Evolutionary conservation across 2,329 filamentous ascomycete species (phyloP).

Genomic region (Capronia coronata): DNA sequence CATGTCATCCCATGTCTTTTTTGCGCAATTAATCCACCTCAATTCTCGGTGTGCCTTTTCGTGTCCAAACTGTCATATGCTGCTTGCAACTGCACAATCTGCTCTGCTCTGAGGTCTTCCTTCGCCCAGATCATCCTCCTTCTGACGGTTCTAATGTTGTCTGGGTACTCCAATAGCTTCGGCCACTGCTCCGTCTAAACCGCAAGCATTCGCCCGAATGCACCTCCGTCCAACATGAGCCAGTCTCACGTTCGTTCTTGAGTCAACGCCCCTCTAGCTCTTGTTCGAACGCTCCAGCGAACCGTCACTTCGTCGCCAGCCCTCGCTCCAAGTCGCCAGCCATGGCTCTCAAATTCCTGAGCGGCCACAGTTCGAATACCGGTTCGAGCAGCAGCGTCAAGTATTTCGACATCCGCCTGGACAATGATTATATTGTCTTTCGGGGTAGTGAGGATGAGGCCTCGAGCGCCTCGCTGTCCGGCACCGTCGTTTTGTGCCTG

Average conservation of each 20-base stretch:
- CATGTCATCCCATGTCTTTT: constrained; percentile 11
- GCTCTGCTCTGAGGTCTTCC: background rate
- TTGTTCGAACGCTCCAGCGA: constrained; percentile 12
- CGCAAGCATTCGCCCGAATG: constrained; percentile 25
- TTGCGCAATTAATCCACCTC: constrained; percentile 10
- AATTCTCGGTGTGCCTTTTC: constrained; percentile 6
- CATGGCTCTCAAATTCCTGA: constrained; percentile 45
- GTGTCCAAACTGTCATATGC: constrained; percentile 7
- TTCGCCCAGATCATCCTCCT: constrained; percentile 2
- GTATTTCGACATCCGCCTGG: constrained; percentile 54
- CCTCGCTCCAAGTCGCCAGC: constrained; percentile 17
- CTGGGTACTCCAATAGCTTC: constrained; percentile 7
- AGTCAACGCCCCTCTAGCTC: constrained; percentile 15
- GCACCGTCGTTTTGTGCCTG: constrained; percentile 66
- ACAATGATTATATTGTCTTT: constrained; percentile 73
- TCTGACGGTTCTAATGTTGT: constrained; percentile 16
- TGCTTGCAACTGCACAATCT: background rate
- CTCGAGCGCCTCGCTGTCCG: constrained; percentile 66
- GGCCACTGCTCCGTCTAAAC: constrained; percentile 16
- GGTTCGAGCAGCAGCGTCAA: constrained; percentile 39
- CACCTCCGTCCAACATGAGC: constrained; percentile 21
- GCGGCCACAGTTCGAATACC: constrained; percentile 34
- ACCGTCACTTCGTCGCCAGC: constrained; percentile 18
- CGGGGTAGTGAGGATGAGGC: constrained; percentile 69
- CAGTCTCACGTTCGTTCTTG: constrained; percentile 16